These are phyloP conservation scores for Myochromella boudieri DNA, from an alignment of 768 basidiomycete species.

Conservation along the genomic window DNA sequence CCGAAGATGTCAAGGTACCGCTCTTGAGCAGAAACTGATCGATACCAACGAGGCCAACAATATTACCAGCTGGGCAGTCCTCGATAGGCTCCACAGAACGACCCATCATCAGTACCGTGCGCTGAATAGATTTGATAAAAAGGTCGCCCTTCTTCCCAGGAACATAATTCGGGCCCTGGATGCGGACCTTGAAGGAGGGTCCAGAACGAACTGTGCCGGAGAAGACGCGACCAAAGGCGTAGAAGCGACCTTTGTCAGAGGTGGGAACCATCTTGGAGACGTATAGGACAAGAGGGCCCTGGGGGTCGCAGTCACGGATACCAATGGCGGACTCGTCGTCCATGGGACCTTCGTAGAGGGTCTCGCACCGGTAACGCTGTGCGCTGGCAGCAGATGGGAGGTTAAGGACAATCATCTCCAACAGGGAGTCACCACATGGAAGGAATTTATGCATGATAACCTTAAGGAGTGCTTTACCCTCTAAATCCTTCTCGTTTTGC, in stretches of 20 bases:
- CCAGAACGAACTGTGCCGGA: constrained; percentile 96
- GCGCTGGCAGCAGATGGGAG: constrained; percentile 96
- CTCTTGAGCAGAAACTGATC: constrained; percentile 99
- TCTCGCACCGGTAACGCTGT: constrained; percentile 98
- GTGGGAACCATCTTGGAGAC: constrained; percentile 99
- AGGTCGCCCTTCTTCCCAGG: constrained; percentile 99
- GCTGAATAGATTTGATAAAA: constrained; percentile 97
- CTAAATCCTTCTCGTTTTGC: constrained; percentile 86
- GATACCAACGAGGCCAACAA: constrained; percentile 97
- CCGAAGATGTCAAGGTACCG: constrained; percentile 95
- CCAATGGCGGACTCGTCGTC: constrained; percentile 99
- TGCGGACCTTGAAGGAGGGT: constrained; percentile 98
- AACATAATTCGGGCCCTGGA: constrained; percentile 98
- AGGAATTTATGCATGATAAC: constrained; percentile 99
- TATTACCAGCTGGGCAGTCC: constrained; percentile 99
- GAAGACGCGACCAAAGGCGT: constrained; percentile 99
- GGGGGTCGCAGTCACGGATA: constrained; percentile 97
- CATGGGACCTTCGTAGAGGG: constrained; percentile 99
- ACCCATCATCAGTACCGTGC: constrained; percentile 99
- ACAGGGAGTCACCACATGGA: constrained; percentile 95
- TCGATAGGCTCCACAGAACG: constrained; percentile 98
- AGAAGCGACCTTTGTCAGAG: constrained; percentile 99
- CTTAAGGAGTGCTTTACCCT: constrained; percentile 96
- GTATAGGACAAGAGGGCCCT: constrained; percentile 94
- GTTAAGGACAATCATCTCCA: constrained; percentile 99